phyloP scores from a whole-genome alignment of 75 land plant genomes.

The Larix kaempferi region DNA sequence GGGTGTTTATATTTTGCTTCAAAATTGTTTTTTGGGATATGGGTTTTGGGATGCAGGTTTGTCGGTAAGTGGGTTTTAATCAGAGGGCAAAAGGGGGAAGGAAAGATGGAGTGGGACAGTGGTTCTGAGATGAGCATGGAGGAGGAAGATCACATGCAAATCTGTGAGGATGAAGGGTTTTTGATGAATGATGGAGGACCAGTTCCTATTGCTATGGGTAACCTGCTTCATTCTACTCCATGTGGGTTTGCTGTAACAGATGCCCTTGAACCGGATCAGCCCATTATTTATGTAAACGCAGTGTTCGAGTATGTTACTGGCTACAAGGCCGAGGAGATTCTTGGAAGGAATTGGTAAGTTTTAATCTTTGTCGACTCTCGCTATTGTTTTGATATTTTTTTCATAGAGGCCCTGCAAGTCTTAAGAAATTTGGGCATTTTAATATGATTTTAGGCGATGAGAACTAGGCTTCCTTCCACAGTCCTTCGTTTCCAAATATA shows the following conservation, averaged over 20 bases:
- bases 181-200: slow-evolving; percentile 12
- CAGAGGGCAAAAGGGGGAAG: background rate
- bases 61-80: background rate
- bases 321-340: slow-evolving; percentile 83
- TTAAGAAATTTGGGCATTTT: background rate
- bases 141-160: slow-evolving; percentile 10
- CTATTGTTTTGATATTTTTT: background rate
- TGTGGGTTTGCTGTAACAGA: slow-evolving; percentile 70
- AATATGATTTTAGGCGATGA: background rate
- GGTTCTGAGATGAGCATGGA: slow-evolving; percentile 6
- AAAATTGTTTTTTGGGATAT: background rate
- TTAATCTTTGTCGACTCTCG: background rate
- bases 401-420: background rate
- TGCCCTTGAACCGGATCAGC: slow-evolving; percentile 69
- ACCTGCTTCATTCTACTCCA: slow-evolving; percentile 24
- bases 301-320: slow-evolving; percentile 82
- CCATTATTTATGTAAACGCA: slow-evolving; percentile 82
- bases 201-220: slow-evolving; percentile 3
- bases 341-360: slow-evolving; percentile 80
- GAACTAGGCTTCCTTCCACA: background rate
- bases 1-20: background rate
- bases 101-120: slow-evolving; percentile 11
- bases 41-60: background rate
- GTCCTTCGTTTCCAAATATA: background rate
- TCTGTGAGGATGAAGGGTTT: background rate